Conservation (phyloP, 169 alveolate species). For the Plasmodium blacklocki region DNA sequence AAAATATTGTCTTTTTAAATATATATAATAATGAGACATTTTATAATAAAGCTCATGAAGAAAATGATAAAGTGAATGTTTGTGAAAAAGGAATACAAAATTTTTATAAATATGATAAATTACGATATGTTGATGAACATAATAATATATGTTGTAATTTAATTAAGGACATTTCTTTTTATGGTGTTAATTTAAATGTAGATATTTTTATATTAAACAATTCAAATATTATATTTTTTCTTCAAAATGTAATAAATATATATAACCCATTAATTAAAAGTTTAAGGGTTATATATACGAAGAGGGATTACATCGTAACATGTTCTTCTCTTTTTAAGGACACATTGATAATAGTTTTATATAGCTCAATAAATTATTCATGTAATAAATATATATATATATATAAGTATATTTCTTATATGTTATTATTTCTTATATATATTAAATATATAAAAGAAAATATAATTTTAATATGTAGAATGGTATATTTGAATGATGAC, state of each 20-base stretch:
- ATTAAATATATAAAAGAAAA: background rate
- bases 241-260: constrained; percentile 51
- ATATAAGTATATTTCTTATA: background rate
- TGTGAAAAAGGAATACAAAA: background rate
- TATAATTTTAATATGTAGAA: background rate
- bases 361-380: constrained; percentile 23
- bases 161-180: constrained; percentile 20
- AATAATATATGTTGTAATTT: constrained; percentile 25
- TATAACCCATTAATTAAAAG: constrained; percentile 62
- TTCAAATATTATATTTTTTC: constrained; percentile 42
- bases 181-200: constrained; percentile 58
- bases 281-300: constrained; percentile 19
- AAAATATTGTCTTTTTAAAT: constrained; percentile 8
- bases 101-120: background rate
- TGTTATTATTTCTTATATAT: no score
- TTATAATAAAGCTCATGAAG: background rate
- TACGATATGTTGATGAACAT: background rate
- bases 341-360: constrained; percentile 27
- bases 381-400: constrained; percentile 14
- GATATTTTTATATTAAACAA: constrained; percentile 49
- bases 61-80: background rate
- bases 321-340: constrained; percentile 32
- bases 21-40: background rate
- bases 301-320: constrained; percentile 29
- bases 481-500: background rate